Evolutionary conservation across 2,329 filamentous ascomycete genomes (phyloP).

Genomic region (Ceratocystis eucalypticola): DNA sequence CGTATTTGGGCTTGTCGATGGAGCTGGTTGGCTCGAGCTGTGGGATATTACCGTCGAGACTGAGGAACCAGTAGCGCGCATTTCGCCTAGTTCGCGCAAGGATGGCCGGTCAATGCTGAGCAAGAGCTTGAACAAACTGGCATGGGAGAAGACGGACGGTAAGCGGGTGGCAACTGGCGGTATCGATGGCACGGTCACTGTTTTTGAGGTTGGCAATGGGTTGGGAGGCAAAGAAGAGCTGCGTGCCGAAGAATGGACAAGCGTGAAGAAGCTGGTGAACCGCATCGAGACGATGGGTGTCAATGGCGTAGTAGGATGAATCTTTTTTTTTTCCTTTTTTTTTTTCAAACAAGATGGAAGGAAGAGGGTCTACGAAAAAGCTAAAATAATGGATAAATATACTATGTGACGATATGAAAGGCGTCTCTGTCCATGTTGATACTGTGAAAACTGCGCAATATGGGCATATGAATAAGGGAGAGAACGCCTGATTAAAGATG

Average conservation of each 20-base stretch:
- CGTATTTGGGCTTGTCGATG: conserved; percentile 89
- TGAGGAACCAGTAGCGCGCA: conserved; percentile 77
- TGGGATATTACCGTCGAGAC: conserved; percentile 91
- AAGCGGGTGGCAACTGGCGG: conserved; percentile 79
- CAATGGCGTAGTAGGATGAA: conserved; percentile 31
- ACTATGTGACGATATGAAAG: conserved; percentile 6
- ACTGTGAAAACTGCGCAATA: not conserved
- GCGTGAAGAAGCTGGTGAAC: conserved; percentile 77
- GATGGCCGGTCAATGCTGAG: conserved; percentile 57
- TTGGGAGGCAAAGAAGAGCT: conserved; percentile 73
- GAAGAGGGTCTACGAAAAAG: not conserved
- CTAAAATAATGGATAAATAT: conserved; percentile 12
- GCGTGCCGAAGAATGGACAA: conserved; percentile 81
- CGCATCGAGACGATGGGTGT: conserved; percentile 52
- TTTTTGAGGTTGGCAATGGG: conserved; percentile 81
- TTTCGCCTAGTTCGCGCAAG: conserved; percentile 54
- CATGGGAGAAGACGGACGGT: conserved; percentile 86
- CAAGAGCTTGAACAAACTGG: conserved; percentile 82
- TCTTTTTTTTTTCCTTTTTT: too few species aligned
- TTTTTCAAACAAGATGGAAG: not conserved
- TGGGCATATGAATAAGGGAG: not conserved
- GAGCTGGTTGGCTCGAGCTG: conserved; percentile 78
- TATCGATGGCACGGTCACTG: conserved; percentile 75
- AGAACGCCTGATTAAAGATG: not conserved
- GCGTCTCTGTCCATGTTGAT: not conserved